These are phyloP conservation scores for Fomitopsis palustris DNA, from an alignment of 1,284 basidiomycete genomes.

Conservation along the genomic window DNA sequence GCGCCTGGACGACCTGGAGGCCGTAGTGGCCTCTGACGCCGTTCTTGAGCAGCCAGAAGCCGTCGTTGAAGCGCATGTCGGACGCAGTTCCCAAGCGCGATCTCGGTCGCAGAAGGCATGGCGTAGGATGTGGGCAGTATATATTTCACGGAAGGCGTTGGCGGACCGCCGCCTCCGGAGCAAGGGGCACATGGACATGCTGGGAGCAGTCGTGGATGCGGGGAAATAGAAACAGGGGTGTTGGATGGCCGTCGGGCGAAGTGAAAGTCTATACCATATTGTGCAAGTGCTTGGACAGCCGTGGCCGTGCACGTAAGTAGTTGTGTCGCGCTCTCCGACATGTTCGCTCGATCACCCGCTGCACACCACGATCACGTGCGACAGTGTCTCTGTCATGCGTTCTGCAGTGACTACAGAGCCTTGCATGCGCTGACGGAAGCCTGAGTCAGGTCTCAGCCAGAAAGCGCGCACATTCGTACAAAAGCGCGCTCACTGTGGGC, in stretches of 20 bases:
- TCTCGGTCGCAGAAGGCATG: neutral
- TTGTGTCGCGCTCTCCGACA: neutral
- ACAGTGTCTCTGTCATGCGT: too few species aligned
- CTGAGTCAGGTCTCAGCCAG: neutral
- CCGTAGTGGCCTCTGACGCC: constrained; percentile 61
- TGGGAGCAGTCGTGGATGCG: neutral
- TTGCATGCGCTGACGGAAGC: too few species aligned
- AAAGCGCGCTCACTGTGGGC: neutral
- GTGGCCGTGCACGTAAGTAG: too few species aligned
- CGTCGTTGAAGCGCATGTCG: constrained; percentile 46
- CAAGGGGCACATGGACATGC: constrained; percentile 4
- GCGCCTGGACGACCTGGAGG: constrained; percentile 48
- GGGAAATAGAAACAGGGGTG: neutral
- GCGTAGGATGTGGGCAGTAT: neutral
- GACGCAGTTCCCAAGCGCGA: neutral
- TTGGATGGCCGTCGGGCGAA: neutral
- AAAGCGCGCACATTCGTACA: neutral
- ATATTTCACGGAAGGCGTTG: neutral
- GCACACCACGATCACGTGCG: constrained; percentile 1
- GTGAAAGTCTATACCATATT: neutral
- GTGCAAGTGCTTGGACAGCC: too few species aligned
- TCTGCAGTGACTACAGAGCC: too few species aligned
- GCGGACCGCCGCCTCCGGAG: constrained; percentile 8
- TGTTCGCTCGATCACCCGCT: neutral
- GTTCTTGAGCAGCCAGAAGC: constrained; percentile 66